Evolutionary conservation across 2,329 filamentous ascomycete genomes (phyloP), one percentile per base, ranked within the genome.

Genomic region (Colletotrichum sojae): DNA sequence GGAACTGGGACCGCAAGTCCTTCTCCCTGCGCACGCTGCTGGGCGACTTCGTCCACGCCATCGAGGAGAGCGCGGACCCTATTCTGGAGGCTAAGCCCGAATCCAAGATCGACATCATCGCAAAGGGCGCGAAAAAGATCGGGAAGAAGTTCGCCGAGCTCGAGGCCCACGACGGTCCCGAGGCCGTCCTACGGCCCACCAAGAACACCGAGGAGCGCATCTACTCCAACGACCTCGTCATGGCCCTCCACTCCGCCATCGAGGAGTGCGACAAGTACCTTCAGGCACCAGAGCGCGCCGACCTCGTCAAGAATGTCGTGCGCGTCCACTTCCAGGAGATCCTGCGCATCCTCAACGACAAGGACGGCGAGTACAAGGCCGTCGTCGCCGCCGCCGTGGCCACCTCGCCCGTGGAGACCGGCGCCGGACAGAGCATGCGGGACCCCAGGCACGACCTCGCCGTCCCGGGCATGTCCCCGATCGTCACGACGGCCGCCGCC

Each of bases 261-360:
- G 45, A 48, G 3, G 74, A 74, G 36, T 72, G 71, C 5, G 70
- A 64, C 3, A 64, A 55, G 20, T 74, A 78, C 5, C 66, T 69
- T 8, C 71, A 68, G 3, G 64, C 67, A 1, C 77, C 78, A 18
- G 74, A 77, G 3, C 76, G 78, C 51, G 74, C 25, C 4, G n/a
- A 27, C 5, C 62, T 81, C 6, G 83, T 87, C 1, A 78, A 80
- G 20, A 78, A 83, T 49, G 84, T 87, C 3, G 71, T 87, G 13
- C 81, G 85, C 9, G 81, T 82, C 43, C 85, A 87, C 64, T 76
- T 87, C 46, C 85, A 87, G 71, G 82, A 83, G 62, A 78, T 87
- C 0, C 71, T 87, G 2, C 76, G 76, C 10, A 78, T 85, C 25
- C 80, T 87, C 45, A 87, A 87, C 66, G 74, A 78, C 18, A 39